These are phyloP conservation scores for Nothophoma quercina DNA, from an alignment of 2,329 filamentous ascomycete genomes.

Conservation along the genomic window DNA sequence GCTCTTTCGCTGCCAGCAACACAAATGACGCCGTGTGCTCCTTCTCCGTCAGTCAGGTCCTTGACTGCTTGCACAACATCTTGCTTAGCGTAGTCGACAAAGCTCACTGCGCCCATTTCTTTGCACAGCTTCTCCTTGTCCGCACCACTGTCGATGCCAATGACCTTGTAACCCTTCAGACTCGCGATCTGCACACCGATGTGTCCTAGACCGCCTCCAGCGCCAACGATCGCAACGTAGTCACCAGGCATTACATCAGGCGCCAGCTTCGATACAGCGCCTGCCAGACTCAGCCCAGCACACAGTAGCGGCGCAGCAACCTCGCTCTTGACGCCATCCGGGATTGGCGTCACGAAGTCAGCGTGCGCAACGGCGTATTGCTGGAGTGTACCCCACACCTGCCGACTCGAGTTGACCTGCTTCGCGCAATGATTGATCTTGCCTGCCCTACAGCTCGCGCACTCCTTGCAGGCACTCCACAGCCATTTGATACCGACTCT, in stretches of 20 bases:
- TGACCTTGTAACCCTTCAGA: slow-evolving; percentile 82
- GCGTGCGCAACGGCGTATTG: slow-evolving; percentile 47
- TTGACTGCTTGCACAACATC: slow-evolving; percentile 52
- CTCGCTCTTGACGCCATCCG: slow-evolving; percentile 48
- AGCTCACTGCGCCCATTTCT: slow-evolving; percentile 74
- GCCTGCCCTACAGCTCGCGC: slow-evolving; percentile 47
- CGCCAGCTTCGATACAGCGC: slow-evolving; percentile 84
- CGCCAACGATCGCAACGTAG: slow-evolving; percentile 82
- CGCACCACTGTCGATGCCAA: slow-evolving; percentile 83
- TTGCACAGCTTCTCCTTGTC: slow-evolving; percentile 77
- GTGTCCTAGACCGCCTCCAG: slow-evolving; percentile 80
- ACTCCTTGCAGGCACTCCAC: slow-evolving; percentile 52
- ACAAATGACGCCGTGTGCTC: slow-evolving; percentile 57
- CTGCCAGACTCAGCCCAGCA: slow-evolving; percentile 68
- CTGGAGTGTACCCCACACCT: slow-evolving; percentile 47
- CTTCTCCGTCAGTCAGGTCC: slow-evolving; percentile 51
- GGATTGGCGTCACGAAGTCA: slow-evolving; percentile 42
- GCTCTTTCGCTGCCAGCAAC: slow-evolving; percentile 56
- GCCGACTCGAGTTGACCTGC: slow-evolving; percentile 53
- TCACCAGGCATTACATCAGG: slow-evolving; percentile 76
- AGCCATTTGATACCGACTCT: slow-evolving; percentile 58
- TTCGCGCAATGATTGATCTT: slow-evolving; percentile 53
- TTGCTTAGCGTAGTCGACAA: slow-evolving; percentile 77
- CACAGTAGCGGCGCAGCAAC: slow-evolving; percentile 48
- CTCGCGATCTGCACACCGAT: slow-evolving; percentile 81